Conservation (phyloP, 1,284 basidiomycete genomes). For the Apiotrichum veenhuisii region DNA sequence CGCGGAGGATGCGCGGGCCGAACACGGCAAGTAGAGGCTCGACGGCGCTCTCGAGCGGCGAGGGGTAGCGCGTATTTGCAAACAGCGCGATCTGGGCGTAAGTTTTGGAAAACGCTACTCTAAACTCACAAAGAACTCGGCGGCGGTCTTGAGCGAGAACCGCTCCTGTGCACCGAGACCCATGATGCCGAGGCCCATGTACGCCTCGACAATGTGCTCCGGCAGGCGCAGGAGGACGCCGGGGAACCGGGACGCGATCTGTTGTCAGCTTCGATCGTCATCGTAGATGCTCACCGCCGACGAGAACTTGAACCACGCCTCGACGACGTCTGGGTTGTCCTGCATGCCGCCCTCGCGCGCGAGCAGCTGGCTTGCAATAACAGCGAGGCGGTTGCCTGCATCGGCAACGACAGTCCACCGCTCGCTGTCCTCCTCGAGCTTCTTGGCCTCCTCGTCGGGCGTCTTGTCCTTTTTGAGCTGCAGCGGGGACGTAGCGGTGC, state of each 20-base stretch:
- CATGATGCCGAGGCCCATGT: constrained; percentile 67
- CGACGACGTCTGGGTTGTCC: constrained; percentile 77
- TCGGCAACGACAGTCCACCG: constrained; percentile 41
- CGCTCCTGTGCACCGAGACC: constrained; percentile 75
- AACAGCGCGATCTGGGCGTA: constrained; percentile 39
- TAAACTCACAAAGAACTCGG: constrained; percentile 68
- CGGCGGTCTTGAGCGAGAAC: constrained; percentile 76
- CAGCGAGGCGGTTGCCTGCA: constrained; percentile 60
- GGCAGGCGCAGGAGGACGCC: constrained; percentile 65
- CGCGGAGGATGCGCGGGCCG: constrained; percentile 66
- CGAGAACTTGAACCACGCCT: constrained; percentile 76
- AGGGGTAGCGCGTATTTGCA: constrained; percentile 46
- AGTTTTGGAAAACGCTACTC: background rate
- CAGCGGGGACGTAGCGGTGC: constrained; percentile 57
- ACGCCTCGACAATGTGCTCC: constrained; percentile 61
- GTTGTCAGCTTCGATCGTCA: background rate
- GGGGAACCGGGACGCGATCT: constrained; percentile 73
- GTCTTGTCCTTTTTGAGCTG: constrained; percentile 35
- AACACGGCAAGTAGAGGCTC: constrained; percentile 57
- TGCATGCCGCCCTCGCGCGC: constrained; percentile 61
- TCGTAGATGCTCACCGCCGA: constrained; percentile 28
- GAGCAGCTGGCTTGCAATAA: constrained; percentile 60
- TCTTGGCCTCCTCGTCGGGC: constrained; percentile 24
- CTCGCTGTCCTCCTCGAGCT: constrained; percentile 24
- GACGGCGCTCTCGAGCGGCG: constrained; percentile 38